Percentiles rank a stretch among this genome's conserved stretches.
Conservation (phyloP, 2,329 filamentous ascomycete species). For the Dendrostoma leiphaemia region DNA sequence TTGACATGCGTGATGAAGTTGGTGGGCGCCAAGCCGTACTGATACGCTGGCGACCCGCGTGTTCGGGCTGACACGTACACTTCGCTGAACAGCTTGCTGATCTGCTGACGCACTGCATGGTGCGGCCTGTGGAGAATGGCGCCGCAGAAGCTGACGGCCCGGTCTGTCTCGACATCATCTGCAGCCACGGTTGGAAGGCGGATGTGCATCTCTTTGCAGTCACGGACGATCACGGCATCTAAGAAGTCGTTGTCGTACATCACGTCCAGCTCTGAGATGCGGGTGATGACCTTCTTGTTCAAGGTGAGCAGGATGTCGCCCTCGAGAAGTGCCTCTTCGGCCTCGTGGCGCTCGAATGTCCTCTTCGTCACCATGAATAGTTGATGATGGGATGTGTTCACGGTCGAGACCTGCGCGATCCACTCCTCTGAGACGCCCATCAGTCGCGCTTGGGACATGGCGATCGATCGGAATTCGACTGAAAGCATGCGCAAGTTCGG, state of each 20-base stretch:
- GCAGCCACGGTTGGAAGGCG: slow-evolving; percentile 83
- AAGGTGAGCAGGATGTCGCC: slow-evolving; percentile 90
- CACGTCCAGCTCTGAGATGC: slow-evolving; percentile 87
- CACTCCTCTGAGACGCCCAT: slow-evolving; percentile 97
- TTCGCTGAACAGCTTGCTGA: slow-evolving; percentile 92
- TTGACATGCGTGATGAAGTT: slow-evolving; percentile 99
- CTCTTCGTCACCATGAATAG: slow-evolving; percentile 98
- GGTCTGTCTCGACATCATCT: slow-evolving; percentile 87
- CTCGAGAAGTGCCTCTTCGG: slow-evolving; percentile 67
- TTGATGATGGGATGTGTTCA: slow-evolving; percentile 90
- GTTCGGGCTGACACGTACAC: slow-evolving; percentile 91
- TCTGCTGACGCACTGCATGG: slow-evolving; percentile 95
- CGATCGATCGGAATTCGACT: slow-evolving; percentile 90
- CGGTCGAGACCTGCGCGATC: slow-evolving; percentile 78
- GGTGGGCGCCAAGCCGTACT: slow-evolving; percentile 89
- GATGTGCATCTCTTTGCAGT: slow-evolving; percentile 74
- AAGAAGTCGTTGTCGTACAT: slow-evolving; percentile 90
- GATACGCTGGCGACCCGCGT: slow-evolving; percentile 78
- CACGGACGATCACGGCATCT: slow-evolving; percentile 82
- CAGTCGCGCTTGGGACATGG: slow-evolving; percentile 94
- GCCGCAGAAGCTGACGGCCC: slow-evolving; percentile 91
- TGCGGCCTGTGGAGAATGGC: slow-evolving; percentile 91
- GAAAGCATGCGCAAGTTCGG: slow-evolving; percentile 88
- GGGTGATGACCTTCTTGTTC: slow-evolving; percentile 89
- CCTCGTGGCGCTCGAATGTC: slow-evolving; percentile 47